These are phyloP conservation scores for Saccharomyces kudriavzevii DNA, from an alignment of 805 yeast species.

Conservation along the genomic window DNA sequence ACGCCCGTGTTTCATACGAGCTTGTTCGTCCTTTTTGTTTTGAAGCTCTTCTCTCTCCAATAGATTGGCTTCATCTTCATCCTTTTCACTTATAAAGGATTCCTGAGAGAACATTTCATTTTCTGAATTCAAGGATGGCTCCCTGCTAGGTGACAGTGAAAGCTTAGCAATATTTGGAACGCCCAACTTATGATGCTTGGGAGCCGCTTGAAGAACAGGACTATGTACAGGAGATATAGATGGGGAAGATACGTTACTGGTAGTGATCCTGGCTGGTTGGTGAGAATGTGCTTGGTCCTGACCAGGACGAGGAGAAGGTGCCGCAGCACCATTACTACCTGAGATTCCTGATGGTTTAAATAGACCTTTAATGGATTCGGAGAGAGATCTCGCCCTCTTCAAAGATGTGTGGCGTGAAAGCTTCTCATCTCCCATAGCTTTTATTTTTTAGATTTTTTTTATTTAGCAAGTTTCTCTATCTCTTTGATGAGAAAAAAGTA, in stretches of 20 bases:
- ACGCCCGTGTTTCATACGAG: background rate
- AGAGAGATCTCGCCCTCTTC: conserved; percentile 20
- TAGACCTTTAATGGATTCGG: conserved; percentile 23
- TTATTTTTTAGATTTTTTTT: background rate
- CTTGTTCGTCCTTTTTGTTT: background rate
- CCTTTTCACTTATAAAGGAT: conserved; percentile 19
- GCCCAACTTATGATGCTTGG: conserved; percentile 7
- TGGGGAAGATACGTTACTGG: conserved; percentile 3
- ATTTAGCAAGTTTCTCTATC: background rate
- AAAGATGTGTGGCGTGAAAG: conserved; percentile 6
- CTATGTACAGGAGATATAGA: conserved; percentile 8
- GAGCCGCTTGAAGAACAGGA: conserved; percentile 9
- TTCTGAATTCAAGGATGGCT: conserved; percentile 8
- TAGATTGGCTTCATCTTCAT: conserved; percentile 4
- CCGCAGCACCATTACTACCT: background rate
- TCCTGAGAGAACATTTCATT: conserved; percentile 14
- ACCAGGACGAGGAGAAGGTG: background rate
- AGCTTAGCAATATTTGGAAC: conserved; percentile 16
- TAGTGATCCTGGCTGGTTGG: background rate
- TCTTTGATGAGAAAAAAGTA: background rate
- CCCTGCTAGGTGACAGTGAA: conserved; percentile 12
- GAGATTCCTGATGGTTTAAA: conserved; percentile 9
- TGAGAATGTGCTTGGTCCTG: conserved; percentile 1
- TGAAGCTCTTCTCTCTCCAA: background rate
- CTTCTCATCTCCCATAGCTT: conserved; percentile 1